A percentile compares a stretch with the other conserved stretches of the same genome.
phyloP scores from a whole-genome alignment of 2,329 filamentous ascomycete genomes.

The Simplicillium aogashimaense region DNA sequence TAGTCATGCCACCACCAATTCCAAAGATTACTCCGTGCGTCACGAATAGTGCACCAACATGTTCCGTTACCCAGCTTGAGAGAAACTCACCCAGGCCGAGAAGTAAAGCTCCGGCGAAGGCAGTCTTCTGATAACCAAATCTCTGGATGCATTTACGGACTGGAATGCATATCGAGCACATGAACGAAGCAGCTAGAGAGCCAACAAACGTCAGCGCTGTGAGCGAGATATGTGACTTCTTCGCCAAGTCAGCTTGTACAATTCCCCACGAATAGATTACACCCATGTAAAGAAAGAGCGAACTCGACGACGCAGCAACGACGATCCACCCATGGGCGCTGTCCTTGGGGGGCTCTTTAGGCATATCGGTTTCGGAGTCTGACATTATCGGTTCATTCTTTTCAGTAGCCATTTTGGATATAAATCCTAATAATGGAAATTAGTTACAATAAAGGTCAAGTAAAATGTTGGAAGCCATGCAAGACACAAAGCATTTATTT shows the following conservation, averaged over 20 bases:
- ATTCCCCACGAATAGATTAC: conserved; percentile 18
- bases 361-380: too few relatives aligned
- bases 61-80: conserved; percentile 13
- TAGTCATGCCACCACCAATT: conserved; percentile 14
- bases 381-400: too few relatives aligned
- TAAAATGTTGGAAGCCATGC: too few relatives aligned
- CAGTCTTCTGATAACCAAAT: conserved; percentile 13
- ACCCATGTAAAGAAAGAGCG: conserved; percentile 17
- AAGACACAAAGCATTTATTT: too few relatives aligned
- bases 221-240: conserved; percentile 11
- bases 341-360: conserved; percentile 4
- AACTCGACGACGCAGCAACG: conserved; percentile 13
- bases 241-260: conserved; percentile 14
- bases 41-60: conserved; percentile 13
- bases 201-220: conserved; percentile 17
- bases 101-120: conserved; percentile 12
- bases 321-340: conserved; percentile 14
- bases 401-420: too few relatives aligned
- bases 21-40: conserved; percentile 17
- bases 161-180: conserved; percentile 15
- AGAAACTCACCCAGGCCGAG: conserved; percentile 16
- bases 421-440: too few relatives aligned
- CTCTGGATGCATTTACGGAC: conserved; percentile 13
- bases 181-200: conserved; percentile 16
- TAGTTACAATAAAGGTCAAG: too few relatives aligned